Base-by-base conservation (phyloP, 2,329 filamentous ascomycete species). In the Verticillium nubilum region DNA sequence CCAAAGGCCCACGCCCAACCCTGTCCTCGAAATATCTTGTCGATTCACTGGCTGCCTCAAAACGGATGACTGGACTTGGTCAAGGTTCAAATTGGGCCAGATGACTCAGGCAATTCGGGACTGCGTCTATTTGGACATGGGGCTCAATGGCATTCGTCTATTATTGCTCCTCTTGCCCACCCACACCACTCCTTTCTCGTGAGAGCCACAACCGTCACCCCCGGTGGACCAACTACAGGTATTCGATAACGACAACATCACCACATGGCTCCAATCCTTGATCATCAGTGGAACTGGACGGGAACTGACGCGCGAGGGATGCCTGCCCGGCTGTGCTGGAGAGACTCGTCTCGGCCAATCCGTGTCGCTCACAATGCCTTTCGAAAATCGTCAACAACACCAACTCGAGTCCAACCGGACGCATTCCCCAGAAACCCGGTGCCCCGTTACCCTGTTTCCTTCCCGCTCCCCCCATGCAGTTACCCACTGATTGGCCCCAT, bases 401-500 rank as follows among this genome's bases (percentile, higher is more conserved):
- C 9, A 9, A 7, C 42, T 5, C 17, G 7, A 47, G 9, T 23
- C 42, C 42, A 47, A 47, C 42, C 42, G 42, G 42, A 13, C n/a
- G 23, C 42, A 47, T 47, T 23, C 42, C 42, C 19, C 42, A 47
- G 42, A 47, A n/a, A 23, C 42, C 42, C 42, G 5, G 42, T 25
- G 42, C n/a, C 10, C 42, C 19, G n/a, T 10, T 23, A 47, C 42
- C 42, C 42, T 47, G 42, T 47, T 47, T 47, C 19, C 42, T 47
- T 47, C 42, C 42, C 19, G 42, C 42, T 47, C 52, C 52, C 17
- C 52, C 37, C 10, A 57, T 57, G 56, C 56, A 57, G 56, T 37
- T 57, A 57, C 56, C 56, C 42, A 37, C 25, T 56, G 56, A 57
- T 57, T 57, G 37, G 56, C 42, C 42, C n/a, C 27, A 15, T 31